A percentile compares a stretch with the other conserved stretches of the same genome.
Conservation (phyloP, 305 asterid species). For the Striga hermonthica region DNA sequence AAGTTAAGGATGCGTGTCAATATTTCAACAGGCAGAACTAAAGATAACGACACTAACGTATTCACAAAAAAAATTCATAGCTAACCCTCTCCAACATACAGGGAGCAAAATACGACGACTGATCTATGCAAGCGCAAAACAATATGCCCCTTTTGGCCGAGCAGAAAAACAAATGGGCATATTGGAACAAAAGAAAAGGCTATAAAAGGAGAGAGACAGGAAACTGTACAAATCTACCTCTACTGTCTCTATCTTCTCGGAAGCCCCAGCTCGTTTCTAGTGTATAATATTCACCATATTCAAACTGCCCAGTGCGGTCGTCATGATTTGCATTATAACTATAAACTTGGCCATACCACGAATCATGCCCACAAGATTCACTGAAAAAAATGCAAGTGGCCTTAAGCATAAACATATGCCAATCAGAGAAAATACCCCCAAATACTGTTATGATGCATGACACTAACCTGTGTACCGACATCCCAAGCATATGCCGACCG, state of each 20-base stretch:
- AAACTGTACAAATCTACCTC: conserved; percentile 57
- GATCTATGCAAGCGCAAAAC: conserved; percentile 40
- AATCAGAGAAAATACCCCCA: not conserved
- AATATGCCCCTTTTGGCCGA: conserved; percentile 34
- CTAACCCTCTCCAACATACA: conserved; percentile 31
- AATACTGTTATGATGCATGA: conserved; percentile 22
- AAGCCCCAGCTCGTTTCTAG: conserved; percentile 34
- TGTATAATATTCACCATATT: conserved; percentile 41
- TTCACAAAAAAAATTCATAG: not conserved
- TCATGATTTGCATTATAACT: conserved; percentile 30
- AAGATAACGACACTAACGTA: too few species aligned
- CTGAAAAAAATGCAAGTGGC: conserved; percentile 32
- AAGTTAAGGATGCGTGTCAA: too few species aligned
- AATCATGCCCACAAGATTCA: conserved; percentile 34
- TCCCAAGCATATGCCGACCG: conserved; percentile 39
- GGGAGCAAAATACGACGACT: conserved; percentile 29
- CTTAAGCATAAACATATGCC: conserved; percentile 27
- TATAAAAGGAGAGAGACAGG: conserved; percentile 33
- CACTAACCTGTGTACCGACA: conserved; percentile 47
- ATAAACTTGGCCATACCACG: conserved; percentile 19
- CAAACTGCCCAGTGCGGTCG: conserved; percentile 34
- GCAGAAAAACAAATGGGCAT: conserved; percentile 37
- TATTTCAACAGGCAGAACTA: too few species aligned
- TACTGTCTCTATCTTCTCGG: conserved; percentile 39
- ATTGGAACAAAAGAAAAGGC: conserved; percentile 15